Evolutionary conservation across 1,139 yeast species (phyloP).

Genomic region (Wickerhamomyces sp.): DNA sequence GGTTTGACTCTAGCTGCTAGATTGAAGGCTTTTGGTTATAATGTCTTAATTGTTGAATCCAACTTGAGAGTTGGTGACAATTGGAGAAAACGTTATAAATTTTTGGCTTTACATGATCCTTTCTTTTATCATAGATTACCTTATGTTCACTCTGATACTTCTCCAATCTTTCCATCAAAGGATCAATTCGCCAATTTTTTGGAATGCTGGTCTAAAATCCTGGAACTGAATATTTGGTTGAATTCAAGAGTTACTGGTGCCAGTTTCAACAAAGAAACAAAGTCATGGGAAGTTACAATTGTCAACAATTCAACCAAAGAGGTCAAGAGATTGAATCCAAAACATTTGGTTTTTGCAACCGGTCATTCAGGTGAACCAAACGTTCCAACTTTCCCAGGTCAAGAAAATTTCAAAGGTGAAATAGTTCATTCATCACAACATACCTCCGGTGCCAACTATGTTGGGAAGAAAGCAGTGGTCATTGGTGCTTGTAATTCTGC

Average conservation of each 20-base stretch:
- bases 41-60: conserved; percentile 34
- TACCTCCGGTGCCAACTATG: conserved; percentile 34
- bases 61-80: conserved; percentile 37
- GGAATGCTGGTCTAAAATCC: conserved; percentile 34
- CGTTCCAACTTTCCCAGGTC: conserved; percentile 34
- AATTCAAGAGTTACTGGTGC: conserved; percentile 30
- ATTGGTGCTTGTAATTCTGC: conserved; percentile 42
- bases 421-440: conserved; percentile 38
- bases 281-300: conserved; percentile 32
- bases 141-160: conserved; percentile 34
- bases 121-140: conserved; percentile 39
- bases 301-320: conserved; percentile 24
- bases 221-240: conserved; percentile 37
- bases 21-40: conserved; percentile 35
- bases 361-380: conserved; percentile 42
- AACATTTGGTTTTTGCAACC: conserved; percentile 36
- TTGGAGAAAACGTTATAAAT: conserved; percentile 41
- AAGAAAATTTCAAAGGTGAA: conserved; percentile 34
- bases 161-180: conserved; percentile 40
- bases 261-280: conserved; percentile 26
- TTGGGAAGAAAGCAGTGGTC: conserved; percentile 37
- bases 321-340: conserved; percentile 23
- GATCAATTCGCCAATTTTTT: conserved; percentile 40
- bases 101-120: conserved; percentile 40
- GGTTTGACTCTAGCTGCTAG: conserved; percentile 40